These are phyloP conservation scores for Avena eriantha DNA, from an alignment of 176 grass and related monocot species.

Conservation along the genomic window DNA sequence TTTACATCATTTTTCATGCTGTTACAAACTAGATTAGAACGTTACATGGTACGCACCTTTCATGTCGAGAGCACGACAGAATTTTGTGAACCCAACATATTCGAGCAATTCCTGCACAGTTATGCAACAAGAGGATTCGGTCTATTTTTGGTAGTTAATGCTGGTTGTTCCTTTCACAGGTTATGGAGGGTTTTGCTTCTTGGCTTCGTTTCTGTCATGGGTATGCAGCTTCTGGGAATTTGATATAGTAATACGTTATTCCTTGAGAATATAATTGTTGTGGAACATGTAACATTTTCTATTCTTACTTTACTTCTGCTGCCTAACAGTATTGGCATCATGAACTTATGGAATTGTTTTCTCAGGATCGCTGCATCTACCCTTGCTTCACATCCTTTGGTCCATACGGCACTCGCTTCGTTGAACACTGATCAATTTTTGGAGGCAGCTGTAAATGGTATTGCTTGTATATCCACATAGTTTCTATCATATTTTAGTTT, in stretches of 20 bases:
- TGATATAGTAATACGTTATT: slow-evolving; percentile 37
- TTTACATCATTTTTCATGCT: slow-evolving; percentile 11
- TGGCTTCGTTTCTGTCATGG: slow-evolving; percentile 96
- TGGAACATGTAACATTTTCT: slow-evolving; percentile 20
- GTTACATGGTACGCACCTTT: background rate
- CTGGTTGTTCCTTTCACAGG: slow-evolving; percentile 56
- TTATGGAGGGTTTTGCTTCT: slow-evolving; percentile 95
- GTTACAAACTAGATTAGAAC: slow-evolving; percentile 22
- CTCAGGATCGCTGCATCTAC: slow-evolving; percentile 71
- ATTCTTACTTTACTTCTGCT: slow-evolving; percentile 34
- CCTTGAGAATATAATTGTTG: slow-evolving; percentile 37
- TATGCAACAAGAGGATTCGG: background rate
- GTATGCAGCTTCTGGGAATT: slow-evolving; percentile 60
- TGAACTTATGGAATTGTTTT: slow-evolving; percentile 45
- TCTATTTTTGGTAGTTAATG: slow-evolving; percentile 40
- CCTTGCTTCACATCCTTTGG: slow-evolving; percentile 87
- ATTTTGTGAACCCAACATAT: background rate
- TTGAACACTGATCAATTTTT: slow-evolving; percentile 80
- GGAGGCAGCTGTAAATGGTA: slow-evolving; percentile 98
- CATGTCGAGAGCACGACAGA: background rate
- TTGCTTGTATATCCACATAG: slow-evolving; percentile 41
- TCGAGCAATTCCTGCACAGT: slow-evolving; percentile 28
- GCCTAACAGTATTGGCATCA: slow-evolving; percentile 11
- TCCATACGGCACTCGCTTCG: slow-evolving; percentile 74
- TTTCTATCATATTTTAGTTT: slow-evolving; percentile 39